phyloP scores from a whole-genome alignment of 2,329 filamentous ascomycete genomes.

The Nannizziopsis barbatae region DNA sequence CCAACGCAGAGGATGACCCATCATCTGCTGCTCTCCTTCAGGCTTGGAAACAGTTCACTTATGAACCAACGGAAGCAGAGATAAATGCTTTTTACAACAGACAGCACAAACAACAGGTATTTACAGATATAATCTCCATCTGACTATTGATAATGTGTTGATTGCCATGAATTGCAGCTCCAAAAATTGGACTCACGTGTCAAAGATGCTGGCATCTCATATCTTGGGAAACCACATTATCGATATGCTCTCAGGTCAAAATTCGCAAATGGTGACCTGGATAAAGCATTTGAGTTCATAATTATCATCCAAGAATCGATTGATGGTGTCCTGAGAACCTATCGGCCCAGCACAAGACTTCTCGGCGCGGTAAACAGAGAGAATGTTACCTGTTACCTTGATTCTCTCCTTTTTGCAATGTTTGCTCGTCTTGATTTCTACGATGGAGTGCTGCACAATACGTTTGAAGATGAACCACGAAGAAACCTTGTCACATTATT shows the following conservation, averaged over 20 bases:
- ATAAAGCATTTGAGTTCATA: conserved; percentile 65
- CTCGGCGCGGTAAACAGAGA: conserved; percentile 77
- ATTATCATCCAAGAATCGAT: conserved; percentile 69
- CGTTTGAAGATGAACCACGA: conserved; percentile 60
- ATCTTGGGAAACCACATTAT: conserved; percentile 51
- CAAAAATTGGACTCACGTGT: conserved; percentile 1
- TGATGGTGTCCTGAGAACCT: conserved; percentile 64
- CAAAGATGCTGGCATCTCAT: conserved; percentile 21
- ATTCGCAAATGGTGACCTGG: conserved; percentile 57
- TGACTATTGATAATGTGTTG: too few relatives aligned
- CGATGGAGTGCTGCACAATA: conserved; percentile 78
- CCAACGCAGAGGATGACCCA: not conserved
- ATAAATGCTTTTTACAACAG: not conserved
- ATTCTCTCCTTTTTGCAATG: conserved; percentile 88
- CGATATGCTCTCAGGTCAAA: conserved; percentile 50
- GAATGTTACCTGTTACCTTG: conserved; percentile 87
- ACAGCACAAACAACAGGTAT: conserved; percentile 3
- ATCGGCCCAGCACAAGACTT: conserved; percentile 60
- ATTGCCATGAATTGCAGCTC: conserved; percentile 1
- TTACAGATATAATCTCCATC: too few relatives aligned
- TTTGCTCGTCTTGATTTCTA: conserved; percentile 83
- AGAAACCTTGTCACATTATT: conserved; percentile 66
- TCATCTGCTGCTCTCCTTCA: not conserved
- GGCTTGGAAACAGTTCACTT: conserved; percentile 7
- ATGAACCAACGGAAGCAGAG: not conserved